Percentiles rank a stretch among this genome's conserved stretches.
These are phyloP conservation scores for Poronia punctata DNA, from an alignment of 495 filamentous ascomycete species.

Conservation along the genomic window DNA sequence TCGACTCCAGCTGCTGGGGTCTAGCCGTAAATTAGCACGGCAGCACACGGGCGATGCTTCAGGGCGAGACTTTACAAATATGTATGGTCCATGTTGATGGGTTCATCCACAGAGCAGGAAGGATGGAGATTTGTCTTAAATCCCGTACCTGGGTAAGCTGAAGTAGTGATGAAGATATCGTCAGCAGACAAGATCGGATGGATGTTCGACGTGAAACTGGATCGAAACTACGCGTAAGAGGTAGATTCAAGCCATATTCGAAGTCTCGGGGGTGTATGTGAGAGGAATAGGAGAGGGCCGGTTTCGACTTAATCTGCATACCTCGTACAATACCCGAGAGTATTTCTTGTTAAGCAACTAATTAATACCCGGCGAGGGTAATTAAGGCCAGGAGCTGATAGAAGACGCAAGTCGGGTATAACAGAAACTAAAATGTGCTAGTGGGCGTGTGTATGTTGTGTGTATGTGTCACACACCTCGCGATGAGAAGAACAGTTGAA, in stretches of 20 bases:
- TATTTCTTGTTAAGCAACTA: constrained; percentile 17
- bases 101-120: constrained; percentile 18
- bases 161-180: too few species aligned
- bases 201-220: constrained; percentile 14
- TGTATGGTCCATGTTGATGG: constrained; percentile 36
- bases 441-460: background rate
- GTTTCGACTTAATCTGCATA: constrained; percentile 39
- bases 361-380: constrained; percentile 15
- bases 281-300: too few species aligned
- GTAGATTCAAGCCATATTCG: constrained; percentile 12
- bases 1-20: constrained; percentile 36
- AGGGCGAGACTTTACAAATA: constrained; percentile 32
- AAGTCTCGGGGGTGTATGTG: too few species aligned
- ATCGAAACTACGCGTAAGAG: constrained; percentile 13
- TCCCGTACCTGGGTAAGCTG: too few species aligned
- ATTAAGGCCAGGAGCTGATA: constrained; percentile 2
- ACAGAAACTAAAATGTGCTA: too few species aligned
- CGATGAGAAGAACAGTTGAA: too few species aligned
- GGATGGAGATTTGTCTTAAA: constrained; percentile 15
- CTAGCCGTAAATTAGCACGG: constrained; percentile 26
- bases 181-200: constrained; percentile 23
- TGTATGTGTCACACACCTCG: background rate
- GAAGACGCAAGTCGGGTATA: too few species aligned
- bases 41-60: background rate
- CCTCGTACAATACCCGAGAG: constrained; percentile 23